Percentiles rank a stretch among this genome's conserved stretches.
These are phyloP conservation scores for Fomitopsis palustris DNA, from an alignment of 1,284 basidiomycete species.

Conservation along the genomic window DNA sequence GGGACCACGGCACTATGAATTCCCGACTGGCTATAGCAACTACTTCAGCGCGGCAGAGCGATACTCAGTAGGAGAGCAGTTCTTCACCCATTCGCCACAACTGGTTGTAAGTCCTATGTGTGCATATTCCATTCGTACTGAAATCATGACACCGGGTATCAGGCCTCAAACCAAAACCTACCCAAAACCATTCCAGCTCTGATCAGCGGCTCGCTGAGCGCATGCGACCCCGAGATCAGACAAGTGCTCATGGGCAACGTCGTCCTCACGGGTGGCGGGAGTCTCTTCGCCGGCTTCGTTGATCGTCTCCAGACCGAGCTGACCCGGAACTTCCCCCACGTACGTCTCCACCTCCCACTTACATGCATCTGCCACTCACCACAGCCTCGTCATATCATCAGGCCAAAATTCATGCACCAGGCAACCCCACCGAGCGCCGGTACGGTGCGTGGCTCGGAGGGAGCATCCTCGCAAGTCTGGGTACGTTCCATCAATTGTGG, in stretches of 20 bases:
- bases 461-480: slow-evolving; percentile 87
- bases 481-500: slow-evolving; percentile 97
- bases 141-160: neutral
- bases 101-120: slow-evolving; percentile 57
- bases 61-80: slow-evolving; percentile 83
- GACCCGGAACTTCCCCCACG: slow-evolving; percentile 73
- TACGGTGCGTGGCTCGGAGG: slow-evolving; percentile 94
- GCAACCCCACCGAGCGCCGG: slow-evolving; percentile 83
- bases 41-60: slow-evolving; percentile 79
- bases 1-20: slow-evolving; percentile 79
- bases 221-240: slow-evolving; percentile 90
- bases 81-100: slow-evolving; percentile 76
- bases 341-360: slow-evolving; percentile 35
- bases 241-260: slow-evolving; percentile 90
- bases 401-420: slow-evolving; percentile 87
- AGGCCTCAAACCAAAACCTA: slow-evolving; percentile 66
- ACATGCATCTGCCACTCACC: neutral
- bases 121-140: neutral
- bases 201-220: slow-evolving; percentile 76
- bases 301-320: slow-evolving; percentile 87
- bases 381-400: slow-evolving; percentile 22
- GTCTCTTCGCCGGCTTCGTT: slow-evolving; percentile 80
- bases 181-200: slow-evolving; percentile 77
- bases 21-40: slow-evolving; percentile 91
- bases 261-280: slow-evolving; percentile 91